A percentile compares a stretch with the other conserved stretches of the same genome.
phyloP scores from a whole-genome alignment of 31 red algal genomes.

The Asparagopsis taxiformis region DNA sequence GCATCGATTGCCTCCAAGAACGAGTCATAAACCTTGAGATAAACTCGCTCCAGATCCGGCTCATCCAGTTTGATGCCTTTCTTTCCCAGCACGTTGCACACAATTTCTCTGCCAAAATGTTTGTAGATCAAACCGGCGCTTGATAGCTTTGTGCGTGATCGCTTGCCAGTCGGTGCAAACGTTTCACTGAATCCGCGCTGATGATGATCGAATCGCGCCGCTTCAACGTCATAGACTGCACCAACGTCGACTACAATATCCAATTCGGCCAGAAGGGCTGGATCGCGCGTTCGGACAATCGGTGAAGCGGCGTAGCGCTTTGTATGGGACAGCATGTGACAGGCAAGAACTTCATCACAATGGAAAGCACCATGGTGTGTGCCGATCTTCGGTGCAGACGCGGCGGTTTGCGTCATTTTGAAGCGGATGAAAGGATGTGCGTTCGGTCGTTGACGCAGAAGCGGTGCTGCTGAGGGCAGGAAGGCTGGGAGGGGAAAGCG shows the following conservation, averaged over 20 bases:
- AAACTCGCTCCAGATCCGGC: conserved; percentile 34
- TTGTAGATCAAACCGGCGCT: conserved; percentile 95
- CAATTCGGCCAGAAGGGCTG: conserved; percentile 19
- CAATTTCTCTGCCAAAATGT: conserved; percentile 84
- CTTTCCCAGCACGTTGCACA: conserved; percentile 27
- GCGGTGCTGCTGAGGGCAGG: too few species aligned
- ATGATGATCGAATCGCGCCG: conserved; percentile 87
- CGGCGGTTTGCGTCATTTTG: background rate
- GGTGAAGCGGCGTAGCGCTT: conserved; percentile 42
- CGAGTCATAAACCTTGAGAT: conserved; percentile 76
- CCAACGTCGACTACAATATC: conserved; percentile 95
- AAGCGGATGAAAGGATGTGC: background rate
- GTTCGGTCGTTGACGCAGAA: background rate
- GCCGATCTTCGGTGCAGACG: conserved; percentile 40
- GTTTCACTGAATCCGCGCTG: conserved; percentile 80
- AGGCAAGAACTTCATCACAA: conserved; percentile 93
- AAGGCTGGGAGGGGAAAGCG: too few species aligned
- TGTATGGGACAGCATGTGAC: conserved; percentile 75
- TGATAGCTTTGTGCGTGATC: conserved; percentile 67
- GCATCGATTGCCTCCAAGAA: conserved; percentile 95
- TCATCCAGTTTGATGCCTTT: conserved; percentile 13
- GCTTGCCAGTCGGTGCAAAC: conserved; percentile 32
- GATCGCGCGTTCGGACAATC: conserved; percentile 77
- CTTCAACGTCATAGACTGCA: conserved; percentile 63
- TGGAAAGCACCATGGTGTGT: conserved; percentile 95